A percentile compares a stretch with the other conserved stretches of the same genome.
Evolutionary conservation across 2,329 filamentous ascomycete genomes (phyloP).

Genomic region (Verticillium nonalfalfae): DNA sequence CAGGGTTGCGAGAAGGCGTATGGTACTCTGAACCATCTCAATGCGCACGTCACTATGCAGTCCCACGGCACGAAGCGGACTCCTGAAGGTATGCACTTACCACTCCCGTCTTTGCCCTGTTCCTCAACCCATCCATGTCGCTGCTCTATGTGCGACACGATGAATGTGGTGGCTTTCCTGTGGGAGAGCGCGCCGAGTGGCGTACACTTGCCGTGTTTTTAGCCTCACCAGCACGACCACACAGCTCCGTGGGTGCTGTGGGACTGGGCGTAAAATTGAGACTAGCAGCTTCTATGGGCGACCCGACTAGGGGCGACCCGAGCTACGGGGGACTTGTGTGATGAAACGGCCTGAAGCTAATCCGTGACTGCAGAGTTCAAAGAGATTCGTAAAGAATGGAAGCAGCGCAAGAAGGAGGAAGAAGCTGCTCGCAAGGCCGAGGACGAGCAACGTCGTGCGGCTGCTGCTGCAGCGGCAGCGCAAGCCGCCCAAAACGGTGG

Average conservation of each 20-base stretch:
- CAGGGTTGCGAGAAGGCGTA: constrained; percentile 98
- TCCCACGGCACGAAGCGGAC: constrained; percentile 91
- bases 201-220: too few species aligned
- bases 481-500: constrained; percentile 48
- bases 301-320: too few species aligned
- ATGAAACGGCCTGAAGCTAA: constrained; percentile 11
- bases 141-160: too few species aligned
- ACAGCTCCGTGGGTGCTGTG: not conserved
- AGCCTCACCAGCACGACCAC: too few species aligned
- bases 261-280: constrained; percentile 15
- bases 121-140: too few species aligned
- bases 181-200: too few species aligned
- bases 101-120: not conserved
- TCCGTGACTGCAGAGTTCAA: constrained; percentile 72
- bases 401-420: constrained; percentile 98
- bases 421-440: constrained; percentile 84
- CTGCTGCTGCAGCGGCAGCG: constrained; percentile 32
- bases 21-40: constrained; percentile 92
- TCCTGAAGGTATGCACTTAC: constrained; percentile 75
- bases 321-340: constrained; percentile 16
- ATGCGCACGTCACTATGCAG: constrained; percentile 98
- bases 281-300: constrained; percentile 43
- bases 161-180: too few species aligned
- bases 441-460: constrained; percentile 68
- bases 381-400: constrained; percentile 98